Conservation (phyloP, 768 basidiomycete genomes). For the Rhizopogon vinicolor region DNA sequence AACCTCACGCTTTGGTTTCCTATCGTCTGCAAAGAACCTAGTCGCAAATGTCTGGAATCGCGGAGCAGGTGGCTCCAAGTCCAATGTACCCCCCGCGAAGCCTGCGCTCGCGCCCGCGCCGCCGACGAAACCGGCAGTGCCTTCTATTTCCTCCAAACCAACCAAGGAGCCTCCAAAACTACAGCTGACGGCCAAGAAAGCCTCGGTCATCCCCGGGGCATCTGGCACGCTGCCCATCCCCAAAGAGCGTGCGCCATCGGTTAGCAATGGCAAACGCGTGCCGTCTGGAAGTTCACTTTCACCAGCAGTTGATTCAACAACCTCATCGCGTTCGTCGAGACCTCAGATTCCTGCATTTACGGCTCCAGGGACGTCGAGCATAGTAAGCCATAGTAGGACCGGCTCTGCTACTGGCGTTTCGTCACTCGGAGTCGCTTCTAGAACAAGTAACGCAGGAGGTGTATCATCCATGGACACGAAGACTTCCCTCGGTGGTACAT, state of each 20-base stretch:
- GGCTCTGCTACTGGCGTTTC: constrained; percentile 24
- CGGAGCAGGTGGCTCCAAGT: constrained; percentile 31
- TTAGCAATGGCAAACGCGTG: constrained; percentile 11
- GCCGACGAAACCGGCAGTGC: background rate
- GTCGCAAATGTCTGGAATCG: constrained; percentile 74
- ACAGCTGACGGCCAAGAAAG: constrained; percentile 16
- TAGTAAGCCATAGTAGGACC: constrained; percentile 10
- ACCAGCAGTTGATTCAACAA: constrained; percentile 5
- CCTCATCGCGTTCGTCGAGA: constrained; percentile 14
- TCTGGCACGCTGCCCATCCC: constrained; percentile 13
- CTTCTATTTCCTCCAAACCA: background rate
- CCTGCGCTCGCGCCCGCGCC: constrained; percentile 10
- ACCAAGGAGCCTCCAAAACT: constrained; percentile 9
- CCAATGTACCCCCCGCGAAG: constrained; percentile 25
- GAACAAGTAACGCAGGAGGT: constrained; percentile 12
- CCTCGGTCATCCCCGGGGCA: constrained; percentile 12
- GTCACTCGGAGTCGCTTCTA: constrained; percentile 34
- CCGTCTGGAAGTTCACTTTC: constrained; percentile 16
- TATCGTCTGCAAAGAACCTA: constrained; percentile 63
- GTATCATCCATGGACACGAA: constrained; percentile 26
- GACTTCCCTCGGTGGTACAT: constrained; percentile 11
- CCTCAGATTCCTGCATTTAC: constrained; percentile 17
- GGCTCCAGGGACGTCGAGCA: constrained; percentile 9
- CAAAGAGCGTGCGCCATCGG: background rate
- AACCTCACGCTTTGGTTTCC: constrained; percentile 62